These are phyloP conservation scores for Penicillium taxi DNA, from an alignment of 495 filamentous ascomycete genomes.

Conservation along the genomic window DNA sequence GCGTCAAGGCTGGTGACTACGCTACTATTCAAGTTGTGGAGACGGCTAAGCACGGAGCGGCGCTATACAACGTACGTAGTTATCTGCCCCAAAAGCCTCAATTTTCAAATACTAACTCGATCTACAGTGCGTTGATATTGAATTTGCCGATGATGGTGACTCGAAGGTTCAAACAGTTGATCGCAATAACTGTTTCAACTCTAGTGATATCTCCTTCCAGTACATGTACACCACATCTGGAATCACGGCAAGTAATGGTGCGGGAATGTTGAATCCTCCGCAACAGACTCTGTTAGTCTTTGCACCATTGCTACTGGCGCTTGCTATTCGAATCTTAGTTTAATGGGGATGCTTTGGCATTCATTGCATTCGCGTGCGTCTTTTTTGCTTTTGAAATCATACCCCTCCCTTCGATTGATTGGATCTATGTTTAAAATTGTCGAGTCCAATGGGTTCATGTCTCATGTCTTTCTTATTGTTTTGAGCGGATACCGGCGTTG, in stretches of 20 bases:
- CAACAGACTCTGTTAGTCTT: conserved; percentile 9
- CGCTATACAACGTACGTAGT: conserved; percentile 76
- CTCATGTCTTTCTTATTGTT: not conserved
- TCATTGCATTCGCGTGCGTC: conserved; percentile 12
- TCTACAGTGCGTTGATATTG: conserved; percentile 80
- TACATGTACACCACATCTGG: conserved; percentile 61
- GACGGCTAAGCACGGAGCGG: conserved; percentile 79
- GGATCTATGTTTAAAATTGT: conserved; percentile 11
- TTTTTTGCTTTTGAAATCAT: conserved; percentile 13
- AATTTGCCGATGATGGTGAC: conserved; percentile 68
- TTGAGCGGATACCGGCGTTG: too few species aligned
- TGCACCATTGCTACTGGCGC: conserved; percentile 19
- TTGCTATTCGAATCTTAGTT: conserved; percentile 19
- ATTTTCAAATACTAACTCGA: conserved; percentile 10
- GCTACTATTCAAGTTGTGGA: conserved; percentile 94
- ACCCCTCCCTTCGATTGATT: conserved; percentile 13
- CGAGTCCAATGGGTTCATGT: conserved; percentile 5
- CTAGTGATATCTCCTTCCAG: conserved; percentile 62
- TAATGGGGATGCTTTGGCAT: conserved; percentile 13
- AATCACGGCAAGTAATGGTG: conserved; percentile 38
- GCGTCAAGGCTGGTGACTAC: conserved; percentile 70
- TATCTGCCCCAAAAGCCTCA: not conserved
- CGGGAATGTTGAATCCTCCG: conserved; percentile 19
- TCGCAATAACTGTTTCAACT: conserved; percentile 77
- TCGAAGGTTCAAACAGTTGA: conserved; percentile 56